phyloP scores from a whole-genome alignment of 2,329 filamentous ascomycete species.

The Alternaria postmessia region DNA sequence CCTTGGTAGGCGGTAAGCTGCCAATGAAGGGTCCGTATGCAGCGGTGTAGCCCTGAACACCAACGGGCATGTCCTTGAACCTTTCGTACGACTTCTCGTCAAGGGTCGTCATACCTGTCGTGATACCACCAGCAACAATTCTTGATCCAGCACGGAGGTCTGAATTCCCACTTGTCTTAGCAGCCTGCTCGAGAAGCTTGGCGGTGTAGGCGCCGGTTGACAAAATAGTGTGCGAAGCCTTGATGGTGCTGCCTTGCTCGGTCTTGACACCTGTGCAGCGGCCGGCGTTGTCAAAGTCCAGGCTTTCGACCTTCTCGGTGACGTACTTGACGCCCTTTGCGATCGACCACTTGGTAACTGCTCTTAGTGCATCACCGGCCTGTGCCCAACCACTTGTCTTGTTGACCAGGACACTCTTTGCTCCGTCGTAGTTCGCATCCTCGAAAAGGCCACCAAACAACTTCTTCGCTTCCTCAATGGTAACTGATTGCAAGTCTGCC shows the following conservation, averaged over 20 bases:
- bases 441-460: constrained; percentile 67
- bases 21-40: constrained; percentile 44
- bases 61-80: constrained; percentile 47
- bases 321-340: constrained; percentile 68
- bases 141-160: constrained; percentile 63
- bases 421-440: constrained; percentile 66
- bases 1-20: constrained; percentile 43
- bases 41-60: constrained; percentile 42
- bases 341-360: constrained; percentile 62
- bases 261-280: constrained; percentile 50
- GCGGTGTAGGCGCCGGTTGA: constrained; percentile 55
- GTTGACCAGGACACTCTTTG: constrained; percentile 68
- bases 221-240: constrained; percentile 44
- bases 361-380: constrained; percentile 65
- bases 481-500: constrained; percentile 57
- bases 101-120: constrained; percentile 58
- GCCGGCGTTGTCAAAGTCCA: constrained; percentile 59
- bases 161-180: constrained; percentile 54
- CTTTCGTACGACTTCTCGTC: constrained; percentile 39
- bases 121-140: constrained; percentile 65
- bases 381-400: constrained; percentile 69
- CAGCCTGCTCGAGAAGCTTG: constrained; percentile 58
- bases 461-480: constrained; percentile 61
- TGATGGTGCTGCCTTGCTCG: constrained; percentile 42
- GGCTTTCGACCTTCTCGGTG: constrained; percentile 59